Evolutionary conservation across 2,329 filamentous ascomycete genomes (phyloP), one percentile per base, ranked within the genome.

Genomic region (Aspergillus brasiliensis): DNA sequence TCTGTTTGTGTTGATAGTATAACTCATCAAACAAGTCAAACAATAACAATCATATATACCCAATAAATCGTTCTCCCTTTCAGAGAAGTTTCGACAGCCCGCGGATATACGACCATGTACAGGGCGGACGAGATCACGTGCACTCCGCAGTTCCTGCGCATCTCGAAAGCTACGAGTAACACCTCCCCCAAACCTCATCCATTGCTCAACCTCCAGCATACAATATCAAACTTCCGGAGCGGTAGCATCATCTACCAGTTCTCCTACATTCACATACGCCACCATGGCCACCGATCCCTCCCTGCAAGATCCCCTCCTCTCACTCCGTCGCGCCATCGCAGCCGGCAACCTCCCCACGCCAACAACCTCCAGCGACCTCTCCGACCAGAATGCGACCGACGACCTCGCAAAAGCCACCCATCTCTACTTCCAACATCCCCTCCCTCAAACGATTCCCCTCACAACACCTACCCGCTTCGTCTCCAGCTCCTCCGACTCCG

Each of bases 261-360:
- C 17, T 42, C 17, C 28, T 5, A 6, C 1, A 34, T 34, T 1
- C 31, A 34, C 31, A 51, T 8, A 15, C 25, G 34, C 47, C 58
- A 71, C 51, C 57, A 89, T 89, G 87, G 82, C 87, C 66, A 77
- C 79, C 68, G 86, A 87, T 67, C 72, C 75, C 25, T 67, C 72
- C 56, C 73, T 74, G 63, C 83, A 86, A 65, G 92, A 98, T 73
- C 87, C 93, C 53, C 88, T 98, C 66, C 83, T 92, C 65, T 88
- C 95, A 64, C 84, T 98, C 68, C 91, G 93, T 72, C 88, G 90
- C 73, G 88, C 91, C 65, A 95, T 98, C 78, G 87, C 89, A 57
- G 84, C 87, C 59, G 84, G 83, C 68, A 85, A 83, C 69, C 78
- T 87, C 53, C 89, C 93, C 59, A 84, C 91, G 57, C 91, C 93